A percentile compares a stretch with the other conserved stretches of the same genome.
These are phyloP conservation scores for Xylariaceae sp. DNA, from an alignment of 2,329 filamentous ascomycete genomes.

Conservation along the genomic window DNA sequence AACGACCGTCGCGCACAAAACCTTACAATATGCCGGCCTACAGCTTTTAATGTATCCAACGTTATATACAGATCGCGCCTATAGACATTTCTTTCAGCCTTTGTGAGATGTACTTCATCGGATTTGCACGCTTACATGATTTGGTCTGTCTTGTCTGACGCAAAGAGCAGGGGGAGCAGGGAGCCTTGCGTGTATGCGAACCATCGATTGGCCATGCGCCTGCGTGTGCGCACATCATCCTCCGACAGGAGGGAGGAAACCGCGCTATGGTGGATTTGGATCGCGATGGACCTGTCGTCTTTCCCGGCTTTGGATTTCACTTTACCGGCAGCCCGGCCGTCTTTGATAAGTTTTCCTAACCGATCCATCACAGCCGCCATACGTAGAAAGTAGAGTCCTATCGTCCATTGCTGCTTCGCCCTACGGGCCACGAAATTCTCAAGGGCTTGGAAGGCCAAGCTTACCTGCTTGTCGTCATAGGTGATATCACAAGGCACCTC, in stretches of 20 bases:
- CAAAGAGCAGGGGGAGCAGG: not conserved
- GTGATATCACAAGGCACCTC: not conserved
- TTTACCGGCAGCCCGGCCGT: not conserved
- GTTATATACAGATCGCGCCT: not conserved
- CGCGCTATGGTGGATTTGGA: not conserved
- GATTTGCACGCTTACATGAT: not conserved
- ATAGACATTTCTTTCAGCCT: not conserved
- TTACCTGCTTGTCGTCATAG: not conserved
- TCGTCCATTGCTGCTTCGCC: not conserved
- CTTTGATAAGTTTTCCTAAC: not conserved
- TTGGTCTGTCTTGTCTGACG: not conserved
- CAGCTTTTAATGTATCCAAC: not conserved
- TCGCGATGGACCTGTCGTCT: not conserved
- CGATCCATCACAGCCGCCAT: not conserved
- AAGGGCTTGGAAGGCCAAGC: not conserved
- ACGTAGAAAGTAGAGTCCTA: not conserved
- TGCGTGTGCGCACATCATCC: not conserved
- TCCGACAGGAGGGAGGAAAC: not conserved
- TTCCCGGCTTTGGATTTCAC: not conserved
- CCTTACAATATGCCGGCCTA: not conserved
- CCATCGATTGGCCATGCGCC: not conserved
- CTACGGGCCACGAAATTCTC: not conserved
- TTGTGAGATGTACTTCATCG: not conserved
- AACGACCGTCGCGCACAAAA: not conserved
- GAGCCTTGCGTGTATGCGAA: not conserved